Base-by-base conservation (phyloP, 139 green algal species). In the Bryopsis sp. region DNA sequence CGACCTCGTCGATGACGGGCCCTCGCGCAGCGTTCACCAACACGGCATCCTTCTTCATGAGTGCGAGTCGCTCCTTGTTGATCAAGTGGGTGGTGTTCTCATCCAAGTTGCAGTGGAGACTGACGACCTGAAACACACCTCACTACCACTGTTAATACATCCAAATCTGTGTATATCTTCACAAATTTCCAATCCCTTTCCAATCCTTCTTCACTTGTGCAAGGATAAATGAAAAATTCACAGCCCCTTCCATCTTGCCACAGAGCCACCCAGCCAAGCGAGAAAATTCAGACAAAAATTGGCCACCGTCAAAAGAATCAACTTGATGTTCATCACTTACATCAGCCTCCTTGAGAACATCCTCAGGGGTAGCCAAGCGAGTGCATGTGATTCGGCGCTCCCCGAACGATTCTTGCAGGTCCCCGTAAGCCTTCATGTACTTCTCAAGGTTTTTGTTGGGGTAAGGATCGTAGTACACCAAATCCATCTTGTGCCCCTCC, bases 401-500 rank as follows among this genome's bases (percentile, higher is more conserved):
- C 1, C 88, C 86, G 6, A 76, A 59, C 39, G 80, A 79, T 38
- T 87, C 72, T 66, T 98, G 79, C 72, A 97, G 81, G 59, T 94
- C 79, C 29, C 81, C 82, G 71, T 97, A 97, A n/a, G 39, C 79
- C 46, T 68, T 77, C 48, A 89, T 67, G 63, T 85, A 91, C 47
- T 79, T 64, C 79, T 91, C 81, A 39, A 91, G 72, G 26, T 71
- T 54, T 35, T 58, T 82, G 84, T 95, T 95, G 48, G 84, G 92
- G 83, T 95, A 96, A 31, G 89, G 87, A 76, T 98, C 92, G 67
- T 86, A 97, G 79, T 99, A 99, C 3, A 99, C 78, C 7, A 98
- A 68, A 83, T 99, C 84, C 87, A 96, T 97, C 78, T 99, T 99
- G 90, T 98, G 95, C 0, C 93, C 93, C 76, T 98, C 93, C 33